Evolutionary conservation across 2,329 filamentous ascomycete genomes (phyloP).

Genomic region (Emergomyces orientalis): DNA sequence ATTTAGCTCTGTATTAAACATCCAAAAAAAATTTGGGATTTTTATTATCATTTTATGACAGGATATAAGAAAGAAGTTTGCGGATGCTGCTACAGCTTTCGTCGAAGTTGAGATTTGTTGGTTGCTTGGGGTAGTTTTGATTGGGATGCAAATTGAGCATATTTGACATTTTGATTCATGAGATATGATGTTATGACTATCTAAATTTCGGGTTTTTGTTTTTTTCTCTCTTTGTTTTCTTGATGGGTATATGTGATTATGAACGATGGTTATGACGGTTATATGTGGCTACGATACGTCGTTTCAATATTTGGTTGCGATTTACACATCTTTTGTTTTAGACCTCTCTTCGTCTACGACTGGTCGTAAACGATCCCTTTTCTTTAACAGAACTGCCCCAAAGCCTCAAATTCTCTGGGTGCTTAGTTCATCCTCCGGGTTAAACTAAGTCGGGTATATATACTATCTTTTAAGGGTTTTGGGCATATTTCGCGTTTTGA

Average conservation of each 20-base stretch:
- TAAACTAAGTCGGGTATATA: background rate
- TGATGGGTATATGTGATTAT: background rate
- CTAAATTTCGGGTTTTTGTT: background rate
- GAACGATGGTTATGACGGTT: background rate
- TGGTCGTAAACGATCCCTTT: no score
- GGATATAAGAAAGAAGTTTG: no score
- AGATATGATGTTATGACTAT: background rate
- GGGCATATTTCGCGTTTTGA: background rate
- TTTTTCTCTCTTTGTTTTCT: no score
- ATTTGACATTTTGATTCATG: background rate
- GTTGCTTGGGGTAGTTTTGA: no score
- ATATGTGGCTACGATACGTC: background rate
- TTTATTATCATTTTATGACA: no score
- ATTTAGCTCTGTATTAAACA: background rate
- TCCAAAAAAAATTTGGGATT: no score
- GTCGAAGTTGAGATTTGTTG: no score
- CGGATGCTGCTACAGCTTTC: no score
- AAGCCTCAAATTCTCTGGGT: background rate
- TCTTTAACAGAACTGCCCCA: background rate
- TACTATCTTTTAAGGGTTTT: background rate
- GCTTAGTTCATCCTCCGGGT: background rate
- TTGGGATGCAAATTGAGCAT: background rate
- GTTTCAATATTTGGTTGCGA: no score
- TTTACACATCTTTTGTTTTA: background rate
- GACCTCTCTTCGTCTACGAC: no score